Percentiles rank a stretch among this genome's conserved stretches.
phyloP scores from a whole-genome alignment of 345 rosid species.

The Sonneratia caseolaris region DNA sequence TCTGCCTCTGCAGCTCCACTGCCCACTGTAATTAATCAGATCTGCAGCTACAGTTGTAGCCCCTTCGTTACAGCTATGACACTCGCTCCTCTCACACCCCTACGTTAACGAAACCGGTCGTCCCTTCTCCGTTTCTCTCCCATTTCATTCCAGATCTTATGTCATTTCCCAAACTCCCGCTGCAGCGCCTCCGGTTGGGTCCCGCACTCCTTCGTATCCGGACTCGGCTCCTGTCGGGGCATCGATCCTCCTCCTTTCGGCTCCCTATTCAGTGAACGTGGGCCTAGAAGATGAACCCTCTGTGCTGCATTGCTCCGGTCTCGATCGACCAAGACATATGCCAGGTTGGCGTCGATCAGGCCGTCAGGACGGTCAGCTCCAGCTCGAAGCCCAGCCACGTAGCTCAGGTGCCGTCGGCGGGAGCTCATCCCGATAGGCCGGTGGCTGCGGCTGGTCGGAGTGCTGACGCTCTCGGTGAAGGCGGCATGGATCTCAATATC shows the following conservation, averaged over 20 bases:
- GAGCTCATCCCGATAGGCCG: constrained; percentile 22
- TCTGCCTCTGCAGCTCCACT: neutral
- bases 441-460: constrained; percentile 1
- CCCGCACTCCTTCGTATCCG: constrained; percentile 14
- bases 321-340: constrained; percentile 86
- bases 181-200: constrained; percentile 32
- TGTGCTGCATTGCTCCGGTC: constrained; percentile 99
- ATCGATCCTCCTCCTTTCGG: neutral
- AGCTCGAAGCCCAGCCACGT: constrained; percentile 44
- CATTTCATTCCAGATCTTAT: constrained; percentile 17
- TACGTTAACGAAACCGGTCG: neutral
- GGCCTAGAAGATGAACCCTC: constrained; percentile 59
- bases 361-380: constrained; percentile 24
- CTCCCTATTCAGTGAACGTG: neutral
- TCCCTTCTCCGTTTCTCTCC: neutral
- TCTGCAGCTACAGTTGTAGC: constrained; percentile 5
- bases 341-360: constrained; percentile 33
- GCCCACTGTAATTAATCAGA: constrained; percentile 5
- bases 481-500: constrained; percentile 32
- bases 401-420: constrained; percentile 54
- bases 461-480: constrained; percentile 19
- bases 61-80: too few relatives aligned
- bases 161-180: constrained; percentile 23
- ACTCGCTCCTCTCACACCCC: neutral
- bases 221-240: neutral